These are phyloP conservation scores for Simplicillium sp. DNA, from an alignment of 2,329 filamentous ascomycete species.

Conservation along the genomic window DNA sequence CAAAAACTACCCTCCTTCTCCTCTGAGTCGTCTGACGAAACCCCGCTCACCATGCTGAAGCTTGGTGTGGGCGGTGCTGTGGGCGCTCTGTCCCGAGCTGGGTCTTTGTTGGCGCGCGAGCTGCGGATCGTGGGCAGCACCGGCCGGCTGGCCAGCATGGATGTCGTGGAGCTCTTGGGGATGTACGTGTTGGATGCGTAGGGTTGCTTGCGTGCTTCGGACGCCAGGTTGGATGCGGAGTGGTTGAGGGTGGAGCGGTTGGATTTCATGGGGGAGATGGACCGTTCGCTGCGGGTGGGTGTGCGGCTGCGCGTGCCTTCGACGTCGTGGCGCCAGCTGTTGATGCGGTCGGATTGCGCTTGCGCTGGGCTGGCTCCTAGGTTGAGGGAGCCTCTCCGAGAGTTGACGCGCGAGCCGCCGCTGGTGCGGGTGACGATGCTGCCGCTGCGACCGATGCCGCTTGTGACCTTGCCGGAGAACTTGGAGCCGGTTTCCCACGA, in stretches of 20 bases:
- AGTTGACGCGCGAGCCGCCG: slow-evolving; percentile 35
- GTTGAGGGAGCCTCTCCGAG: slow-evolving; percentile 44
- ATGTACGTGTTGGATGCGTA: slow-evolving; percentile 19
- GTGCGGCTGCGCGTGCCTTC: slow-evolving; percentile 32
- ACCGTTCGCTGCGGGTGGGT: slow-evolving; percentile 40
- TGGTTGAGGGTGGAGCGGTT: slow-evolving; percentile 24
- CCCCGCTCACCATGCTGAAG: slow-evolving; percentile 36
- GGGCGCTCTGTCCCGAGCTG: slow-evolving; percentile 14
- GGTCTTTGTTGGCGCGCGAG: slow-evolving; percentile 14
- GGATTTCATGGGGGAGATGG: slow-evolving; percentile 42
- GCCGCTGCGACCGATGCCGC: slow-evolving; percentile 48
- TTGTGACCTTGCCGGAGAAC: slow-evolving; percentile 60
- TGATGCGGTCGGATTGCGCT: slow-evolving; percentile 60
- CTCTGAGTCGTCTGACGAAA: slow-evolving; percentile 24
- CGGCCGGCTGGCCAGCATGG: not conserved
- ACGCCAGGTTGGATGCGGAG: slow-evolving; percentile 29
- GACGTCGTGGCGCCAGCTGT: slow-evolving; percentile 73
- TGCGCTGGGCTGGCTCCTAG: slow-evolving; percentile 17
- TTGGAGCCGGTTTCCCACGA: slow-evolving; percentile 70
- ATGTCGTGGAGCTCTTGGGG: slow-evolving; percentile 8
- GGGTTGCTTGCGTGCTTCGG: slow-evolving; percentile 35
- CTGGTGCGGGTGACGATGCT: slow-evolving; percentile 47
- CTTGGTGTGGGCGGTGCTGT: slow-evolving; percentile 42
- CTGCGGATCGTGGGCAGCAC: slow-evolving; percentile 7
- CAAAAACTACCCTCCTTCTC: slow-evolving; percentile 41